Conservation (phyloP, 148 eudicot genomes). For the Rheum nobile region DNA sequence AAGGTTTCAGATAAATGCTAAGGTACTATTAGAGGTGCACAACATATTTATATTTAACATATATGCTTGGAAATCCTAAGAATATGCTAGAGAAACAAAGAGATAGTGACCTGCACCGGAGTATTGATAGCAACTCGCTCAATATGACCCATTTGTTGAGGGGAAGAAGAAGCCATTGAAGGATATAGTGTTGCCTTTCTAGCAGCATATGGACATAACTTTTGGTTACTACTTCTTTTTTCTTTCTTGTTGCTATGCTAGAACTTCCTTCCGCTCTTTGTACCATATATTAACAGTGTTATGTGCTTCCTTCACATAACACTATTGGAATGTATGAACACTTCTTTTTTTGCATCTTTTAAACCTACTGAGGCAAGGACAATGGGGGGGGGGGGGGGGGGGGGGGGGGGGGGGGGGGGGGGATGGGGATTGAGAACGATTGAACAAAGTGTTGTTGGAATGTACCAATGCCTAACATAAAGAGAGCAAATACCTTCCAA, state of each 20-base stretch:
- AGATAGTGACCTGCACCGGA: constrained; percentile 72
- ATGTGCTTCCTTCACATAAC: constrained; percentile 66
- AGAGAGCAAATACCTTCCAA: constrained; percentile 61
- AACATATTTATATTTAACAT: background rate
- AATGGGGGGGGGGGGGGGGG: too few relatives aligned
- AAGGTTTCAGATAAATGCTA: background rate
- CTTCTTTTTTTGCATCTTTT: too few relatives aligned
- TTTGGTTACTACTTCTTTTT: constrained; percentile 39
- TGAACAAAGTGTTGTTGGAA: background rate
- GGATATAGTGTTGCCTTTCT: constrained; percentile 77
- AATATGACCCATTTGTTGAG: constrained; percentile 55
- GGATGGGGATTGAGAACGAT: background rate
- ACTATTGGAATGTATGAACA: too few relatives aligned
- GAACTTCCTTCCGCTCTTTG: constrained; percentile 72
- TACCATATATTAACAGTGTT: constrained; percentile 88
- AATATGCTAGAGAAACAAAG: background rate
- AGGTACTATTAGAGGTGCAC: background rate
- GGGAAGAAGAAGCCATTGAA: constrained; percentile 26
- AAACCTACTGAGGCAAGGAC: constrained; percentile 38
- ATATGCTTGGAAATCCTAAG: background rate
- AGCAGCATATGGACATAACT: constrained; percentile 61
- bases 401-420: too few relatives aligned
- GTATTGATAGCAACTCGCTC: constrained; percentile 97
- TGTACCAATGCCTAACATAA: background rate
- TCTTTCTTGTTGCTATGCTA: constrained; percentile 65